phyloP scores from a whole-genome alignment of 768 basidiomycete genomes.

The Leccinum truebloodii region DNA sequence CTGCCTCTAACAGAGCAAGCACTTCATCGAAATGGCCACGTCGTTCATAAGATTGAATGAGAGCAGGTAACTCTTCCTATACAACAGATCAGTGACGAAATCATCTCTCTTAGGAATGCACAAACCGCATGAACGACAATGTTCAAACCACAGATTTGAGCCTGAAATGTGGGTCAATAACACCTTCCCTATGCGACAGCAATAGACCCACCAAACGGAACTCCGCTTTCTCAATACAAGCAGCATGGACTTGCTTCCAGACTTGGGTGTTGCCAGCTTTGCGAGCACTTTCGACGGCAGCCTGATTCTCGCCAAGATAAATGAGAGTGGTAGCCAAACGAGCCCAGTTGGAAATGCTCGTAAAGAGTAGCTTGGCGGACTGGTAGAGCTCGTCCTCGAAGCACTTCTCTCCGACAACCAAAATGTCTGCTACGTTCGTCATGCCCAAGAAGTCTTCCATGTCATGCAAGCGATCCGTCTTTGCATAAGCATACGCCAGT shows the following conservation, averaged over 20 bases:
- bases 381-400: slow-evolving; percentile 99
- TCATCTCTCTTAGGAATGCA: slow-evolving; percentile 15
- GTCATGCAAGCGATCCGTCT: slow-evolving; percentile 95
- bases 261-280: slow-evolving; percentile 99
- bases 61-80: slow-evolving; percentile 73
- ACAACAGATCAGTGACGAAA: slow-evolving; percentile 11
- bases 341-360: slow-evolving; percentile 98
- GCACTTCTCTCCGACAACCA: slow-evolving; percentile 98
- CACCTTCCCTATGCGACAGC: neutral
- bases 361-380: slow-evolving; percentile 93
- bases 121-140: slow-evolving; percentile 86
- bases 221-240: slow-evolving; percentile 96
- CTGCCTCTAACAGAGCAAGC: slow-evolving; percentile 88
- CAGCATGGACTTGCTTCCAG: slow-evolving; percentile 99
- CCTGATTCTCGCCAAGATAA: slow-evolving; percentile 96
- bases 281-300: slow-evolving; percentile 97
- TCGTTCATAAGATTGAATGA: slow-evolving; percentile 85
- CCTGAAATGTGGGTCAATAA: slow-evolving; percentile 42
- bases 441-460: slow-evolving; percentile 99
- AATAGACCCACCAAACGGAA: slow-evolving; percentile 72
- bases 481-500: slow-evolving; percentile 96
- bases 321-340: slow-evolving; percentile 97
- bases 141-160: slow-evolving; percentile 98
- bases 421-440: slow-evolving; percentile 97
- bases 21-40: slow-evolving; percentile 95